These are phyloP conservation scores for Cajanus cajan DNA, from an alignment of 306 rosid genomes.

Conservation along the genomic window DNA sequence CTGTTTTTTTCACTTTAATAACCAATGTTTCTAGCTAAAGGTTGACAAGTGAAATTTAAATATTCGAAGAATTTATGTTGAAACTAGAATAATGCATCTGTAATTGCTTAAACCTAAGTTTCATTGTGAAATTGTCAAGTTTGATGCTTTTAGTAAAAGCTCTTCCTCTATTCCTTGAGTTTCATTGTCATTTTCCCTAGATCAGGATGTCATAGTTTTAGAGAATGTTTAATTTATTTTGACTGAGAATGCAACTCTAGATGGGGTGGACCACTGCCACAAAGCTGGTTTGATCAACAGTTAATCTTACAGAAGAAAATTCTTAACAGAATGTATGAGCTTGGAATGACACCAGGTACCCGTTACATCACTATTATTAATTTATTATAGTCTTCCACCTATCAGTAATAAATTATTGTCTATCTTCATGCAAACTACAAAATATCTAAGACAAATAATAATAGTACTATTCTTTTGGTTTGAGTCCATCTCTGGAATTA, in stretches of 20 bases:
- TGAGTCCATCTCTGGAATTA: neutral
- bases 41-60: neutral
- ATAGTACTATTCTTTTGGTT: slow-evolving; percentile 19
- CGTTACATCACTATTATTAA: neutral
- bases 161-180: neutral
- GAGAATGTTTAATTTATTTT: slow-evolving; percentile 12
- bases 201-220: neutral
- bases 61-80: neutral
- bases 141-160: slow-evolving; percentile 6
- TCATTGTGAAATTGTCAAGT: slow-evolving; percentile 11
- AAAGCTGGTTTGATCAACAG: slow-evolving; percentile 87
- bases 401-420: neutral
- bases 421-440: neutral
- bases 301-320: slow-evolving; percentile 76
- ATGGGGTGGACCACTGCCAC: slow-evolving; percentile 96
- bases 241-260: slow-evolving; percentile 37
- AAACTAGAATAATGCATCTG: slow-evolving; percentile 16
- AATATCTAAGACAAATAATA: neutral
- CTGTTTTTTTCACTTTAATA: slow-evolving; percentile 18
- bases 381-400: neutral
- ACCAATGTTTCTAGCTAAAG: slow-evolving; percentile 4
- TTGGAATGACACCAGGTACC: slow-evolving; percentile 95
- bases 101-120: slow-evolving; percentile 5
- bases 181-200: neutral
- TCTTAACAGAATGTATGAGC: slow-evolving; percentile 72